Evolutionary conservation across 208 protist genomes (phyloP), one percentile per base, ranked within the genome.

Genomic region (Wallacemonas rigidus): DNA sequence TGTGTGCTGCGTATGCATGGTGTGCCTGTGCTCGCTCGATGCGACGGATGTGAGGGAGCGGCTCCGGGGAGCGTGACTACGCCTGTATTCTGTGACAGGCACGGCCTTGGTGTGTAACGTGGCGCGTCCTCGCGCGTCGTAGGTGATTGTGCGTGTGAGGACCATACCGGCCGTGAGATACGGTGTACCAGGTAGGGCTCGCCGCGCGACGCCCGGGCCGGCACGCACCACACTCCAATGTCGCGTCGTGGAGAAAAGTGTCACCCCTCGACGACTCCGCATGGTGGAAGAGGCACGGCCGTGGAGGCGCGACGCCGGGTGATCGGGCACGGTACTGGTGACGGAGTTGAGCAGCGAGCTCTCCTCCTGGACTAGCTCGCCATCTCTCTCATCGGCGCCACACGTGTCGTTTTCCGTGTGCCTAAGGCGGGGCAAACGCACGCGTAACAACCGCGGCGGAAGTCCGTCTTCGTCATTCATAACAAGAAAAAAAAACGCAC

Each of bases 121-220:
- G 38, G 71, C 72, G 45, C 69, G 63, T 3, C 70, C 76, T 62
- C 70, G 41, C 17, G 73, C 72, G 51, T 71, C 72, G 72, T 83
- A 84, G 38, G 62, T 40, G 39, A 82, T 51, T 11, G 61, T 65
- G 6, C 73, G 76, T 6, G 67, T 61, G 48, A 85, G 76, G 58
- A 84, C 56, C 26, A 84, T 69, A 8, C 87, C 87, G 48, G 78
- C 85, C 5, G 84, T 76, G 50, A 48, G 79, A 73, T 89, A 89
- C 6, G 75, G 71, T 26, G 81, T 80, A 2, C 80, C 80, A 15
- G 79, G 77, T 35, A 79, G 83, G 26, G 71, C 67, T n/a, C 87
- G 77, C 3, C 79, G 74, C 6, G 80, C 87, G 1, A 70, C 60
- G 26, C 87, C 87, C 1, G 87, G 87, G 15, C 87, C 87, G 41